A percentile compares a stretch with the other conserved stretches of the same genome.
Evolutionary conservation across 2,329 filamentous ascomycete genomes (phyloP).

Genomic region (Paraphoma sp.): DNA sequence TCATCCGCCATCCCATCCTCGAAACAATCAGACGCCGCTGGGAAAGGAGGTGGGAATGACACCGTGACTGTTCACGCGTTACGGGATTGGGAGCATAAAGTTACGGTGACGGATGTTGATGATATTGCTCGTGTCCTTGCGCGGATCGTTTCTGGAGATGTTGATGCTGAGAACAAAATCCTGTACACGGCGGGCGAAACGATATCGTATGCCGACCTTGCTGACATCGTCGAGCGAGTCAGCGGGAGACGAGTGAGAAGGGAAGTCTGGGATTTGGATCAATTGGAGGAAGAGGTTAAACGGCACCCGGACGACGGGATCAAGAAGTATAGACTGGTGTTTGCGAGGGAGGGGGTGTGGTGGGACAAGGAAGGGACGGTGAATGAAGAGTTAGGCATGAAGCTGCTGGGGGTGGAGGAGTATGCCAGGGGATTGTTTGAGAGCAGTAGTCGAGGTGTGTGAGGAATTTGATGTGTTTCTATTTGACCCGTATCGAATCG

Average conservation of each 20-base stretch:
- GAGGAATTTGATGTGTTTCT: too few relatives aligned
- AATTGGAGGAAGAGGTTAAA: slow-evolving; percentile 55
- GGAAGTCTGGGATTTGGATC: slow-evolving; percentile 58
- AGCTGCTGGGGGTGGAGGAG: slow-evolving; percentile 51
- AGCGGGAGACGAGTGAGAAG: slow-evolving; percentile 53
- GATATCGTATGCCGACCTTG: slow-evolving; percentile 62
- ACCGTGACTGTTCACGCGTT: slow-evolving; percentile 58
- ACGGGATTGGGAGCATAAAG: slow-evolving; percentile 65
- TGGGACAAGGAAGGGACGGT: slow-evolving; percentile 64
- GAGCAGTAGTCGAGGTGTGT: not conserved
- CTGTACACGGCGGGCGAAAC: slow-evolving; percentile 70
- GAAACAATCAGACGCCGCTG: too few relatives aligned
- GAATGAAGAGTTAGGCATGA: slow-evolving; percentile 59
- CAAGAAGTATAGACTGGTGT: slow-evolving; percentile 67
- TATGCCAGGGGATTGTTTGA: slow-evolving; percentile 39
- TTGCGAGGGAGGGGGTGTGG: slow-evolving; percentile 65
- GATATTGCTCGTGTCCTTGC: slow-evolving; percentile 70
- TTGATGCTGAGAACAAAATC: slow-evolving; percentile 48
- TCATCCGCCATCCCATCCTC: too few relatives aligned
- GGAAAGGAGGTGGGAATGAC: not conserved
- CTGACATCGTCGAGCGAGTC: slow-evolving; percentile 58
- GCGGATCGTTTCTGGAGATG: slow-evolving; percentile 54
- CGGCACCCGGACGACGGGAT: slow-evolving; percentile 57
- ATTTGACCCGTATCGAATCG: too few relatives aligned
- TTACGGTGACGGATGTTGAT: slow-evolving; percentile 67